A percentile compares a stretch with the other conserved stretches of the same genome.
Conservation (phyloP, 257 asterid species). For the Penstemon davidsonii region DNA sequence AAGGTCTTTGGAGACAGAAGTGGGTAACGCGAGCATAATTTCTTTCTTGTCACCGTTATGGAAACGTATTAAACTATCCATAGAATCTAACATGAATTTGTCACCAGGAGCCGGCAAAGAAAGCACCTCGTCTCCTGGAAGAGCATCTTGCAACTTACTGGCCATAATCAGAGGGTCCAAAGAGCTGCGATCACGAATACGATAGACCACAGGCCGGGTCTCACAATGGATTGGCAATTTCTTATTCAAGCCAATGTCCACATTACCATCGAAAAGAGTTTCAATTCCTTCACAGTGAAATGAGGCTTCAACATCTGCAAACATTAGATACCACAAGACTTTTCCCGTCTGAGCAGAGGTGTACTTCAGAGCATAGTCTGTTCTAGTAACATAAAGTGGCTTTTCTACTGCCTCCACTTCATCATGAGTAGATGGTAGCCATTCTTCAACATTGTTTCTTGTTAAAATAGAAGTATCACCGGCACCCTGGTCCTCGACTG, state of each 20-base stretch:
- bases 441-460: conserved; percentile 41
- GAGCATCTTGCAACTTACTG: conserved; percentile 42
- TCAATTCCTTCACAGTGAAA: conserved; percentile 58
- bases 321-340: conserved; percentile 71
- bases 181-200: conserved; percentile 59
- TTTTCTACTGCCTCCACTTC: conserved; percentile 41
- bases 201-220: conserved; percentile 55
- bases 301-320: conserved; percentile 81
- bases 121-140: conserved; percentile 47
- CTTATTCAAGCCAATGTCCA: conserved; percentile 29
- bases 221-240: conserved; percentile 49
- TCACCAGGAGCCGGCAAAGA: conserved; percentile 52
- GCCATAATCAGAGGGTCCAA: conserved; percentile 47
- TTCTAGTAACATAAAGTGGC: conserved; percentile 76
- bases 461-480: conserved; percentile 54
- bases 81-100: conserved; percentile 26
- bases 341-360: conserved; percentile 65
- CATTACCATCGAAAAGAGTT: conserved; percentile 42
- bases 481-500: conserved; percentile 33
- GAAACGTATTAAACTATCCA: conserved; percentile 32
- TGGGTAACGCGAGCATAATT: conserved; percentile 46
- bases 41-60: conserved; percentile 36
- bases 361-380: conserved; percentile 68
- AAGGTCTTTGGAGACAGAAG: conserved; percentile 32
- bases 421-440: conserved; percentile 44